Conservation (phyloP, 495 filamentous ascomycete species). For the Sporormia fimetaria region DNA sequence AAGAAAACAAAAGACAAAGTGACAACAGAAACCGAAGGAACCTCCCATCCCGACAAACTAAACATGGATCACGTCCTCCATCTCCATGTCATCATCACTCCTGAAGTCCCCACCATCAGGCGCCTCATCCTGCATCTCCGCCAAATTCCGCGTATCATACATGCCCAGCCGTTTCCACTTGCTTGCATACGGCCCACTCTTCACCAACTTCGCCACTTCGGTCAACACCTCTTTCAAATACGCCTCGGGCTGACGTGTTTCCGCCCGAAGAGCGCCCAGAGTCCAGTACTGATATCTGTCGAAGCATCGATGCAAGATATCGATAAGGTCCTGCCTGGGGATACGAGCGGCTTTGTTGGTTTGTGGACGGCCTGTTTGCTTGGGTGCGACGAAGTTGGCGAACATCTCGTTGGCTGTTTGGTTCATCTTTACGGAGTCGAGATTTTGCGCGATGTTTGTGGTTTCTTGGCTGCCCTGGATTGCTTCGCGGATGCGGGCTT, state of each 20-base stretch:
- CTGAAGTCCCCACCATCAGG: conserved; percentile 20
- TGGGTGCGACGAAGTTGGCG: conserved; percentile 15
- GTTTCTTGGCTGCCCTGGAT: conserved; percentile 19
- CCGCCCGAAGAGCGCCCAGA: conserved; percentile 63
- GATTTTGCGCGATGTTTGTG: conserved; percentile 14
- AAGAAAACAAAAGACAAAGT: no score
- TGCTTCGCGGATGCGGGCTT: conserved; percentile 44
- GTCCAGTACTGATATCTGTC: conserved; percentile 77
- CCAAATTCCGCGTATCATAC: conserved; percentile 36
- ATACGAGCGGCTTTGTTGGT: conserved; percentile 80
- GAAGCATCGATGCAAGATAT: conserved; percentile 72
- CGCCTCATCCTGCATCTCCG: conserved; percentile 2
- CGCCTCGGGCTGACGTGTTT: conserved; percentile 73
- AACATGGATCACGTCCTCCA: conserved; percentile 32
- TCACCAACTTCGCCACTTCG: conserved; percentile 68
- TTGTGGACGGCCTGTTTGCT: conserved; percentile 5
- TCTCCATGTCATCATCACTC: conserved; percentile 22
- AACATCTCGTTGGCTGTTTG: conserved; percentile 11
- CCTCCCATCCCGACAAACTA: no score
- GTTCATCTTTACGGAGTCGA: conserved; percentile 1
- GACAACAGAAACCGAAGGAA: no score
- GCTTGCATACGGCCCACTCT: conserved; percentile 68
- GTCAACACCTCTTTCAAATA: conserved; percentile 79
- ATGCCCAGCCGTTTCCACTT: conserved; percentile 73
- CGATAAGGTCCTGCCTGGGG: conserved; percentile 72